Conservation (phyloP, 1,284 basidiomycete species). For the Fomitopsis pinicola region DNA sequence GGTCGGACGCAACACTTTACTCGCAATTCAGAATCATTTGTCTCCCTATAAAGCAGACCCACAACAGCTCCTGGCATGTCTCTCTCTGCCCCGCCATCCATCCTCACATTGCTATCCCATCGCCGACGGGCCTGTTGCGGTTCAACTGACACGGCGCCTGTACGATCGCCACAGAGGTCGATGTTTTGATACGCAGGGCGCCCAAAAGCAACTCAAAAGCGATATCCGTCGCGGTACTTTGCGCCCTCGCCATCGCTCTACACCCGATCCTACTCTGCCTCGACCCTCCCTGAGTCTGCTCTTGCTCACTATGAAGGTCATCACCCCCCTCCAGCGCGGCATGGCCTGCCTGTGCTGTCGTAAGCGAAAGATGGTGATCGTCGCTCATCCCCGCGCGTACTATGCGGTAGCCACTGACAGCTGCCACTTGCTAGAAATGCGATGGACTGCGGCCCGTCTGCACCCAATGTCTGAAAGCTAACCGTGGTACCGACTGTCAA, state of each 20-base stretch:
- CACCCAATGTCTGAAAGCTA: slow-evolving; percentile 52
- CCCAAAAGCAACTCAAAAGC: not conserved
- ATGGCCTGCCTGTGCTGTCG: slow-evolving; percentile 58
- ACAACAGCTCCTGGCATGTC: too few relatives aligned
- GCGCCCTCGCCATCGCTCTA: not conserved
- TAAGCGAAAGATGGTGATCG: slow-evolving; percentile 54
- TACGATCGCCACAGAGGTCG: not conserved
- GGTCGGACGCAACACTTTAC: not conserved
- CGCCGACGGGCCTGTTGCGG: not conserved
- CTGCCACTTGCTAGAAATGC: slow-evolving; percentile 41
- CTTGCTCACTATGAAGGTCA: slow-evolving; percentile 20
- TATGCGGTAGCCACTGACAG: slow-evolving; percentile 11
- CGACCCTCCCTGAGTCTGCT: not conserved
- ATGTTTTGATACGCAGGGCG: slow-evolving; percentile 1
- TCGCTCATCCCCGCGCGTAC: not conserved
- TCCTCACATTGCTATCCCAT: not conserved
- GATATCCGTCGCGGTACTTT: not conserved
- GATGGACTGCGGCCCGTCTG: slow-evolving; percentile 55
- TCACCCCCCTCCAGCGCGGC: slow-evolving; percentile 46
- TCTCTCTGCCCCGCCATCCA: not conserved
- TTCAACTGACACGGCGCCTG: not conserved
- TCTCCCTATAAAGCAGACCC: too few relatives aligned
- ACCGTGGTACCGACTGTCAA: slow-evolving; percentile 45
- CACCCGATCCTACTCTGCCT: too few relatives aligned
- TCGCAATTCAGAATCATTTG: too few relatives aligned